phyloP scores from a whole-genome alignment of 2,329 filamentous ascomycete genomes.

The Neonectria coccinea region DNA sequence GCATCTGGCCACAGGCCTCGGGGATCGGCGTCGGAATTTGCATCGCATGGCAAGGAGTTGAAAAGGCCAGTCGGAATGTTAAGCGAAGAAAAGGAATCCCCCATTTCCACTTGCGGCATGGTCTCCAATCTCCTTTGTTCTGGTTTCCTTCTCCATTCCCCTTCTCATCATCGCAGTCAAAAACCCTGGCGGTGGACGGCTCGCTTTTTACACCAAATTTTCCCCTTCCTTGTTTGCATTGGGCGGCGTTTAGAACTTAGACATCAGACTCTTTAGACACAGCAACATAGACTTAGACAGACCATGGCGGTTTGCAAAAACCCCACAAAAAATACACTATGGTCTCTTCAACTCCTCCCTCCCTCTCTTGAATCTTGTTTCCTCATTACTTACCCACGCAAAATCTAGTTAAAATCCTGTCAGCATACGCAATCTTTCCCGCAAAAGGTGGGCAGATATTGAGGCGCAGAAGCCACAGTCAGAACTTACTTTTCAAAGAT shows the following conservation, averaged over 20 bases:
- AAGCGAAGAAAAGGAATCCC: conserved; percentile 10
- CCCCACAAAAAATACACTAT: conserved; percentile 17
- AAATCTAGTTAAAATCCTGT: conserved; percentile 51
- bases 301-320: conserved; percentile 18
- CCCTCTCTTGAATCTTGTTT: neutral
- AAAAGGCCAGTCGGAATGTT: conserved; percentile 17
- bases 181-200: conserved; percentile 34
- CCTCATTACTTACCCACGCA: conserved; percentile 58
- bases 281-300: conserved; percentile 9
- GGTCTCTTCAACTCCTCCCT: conserved; percentile 1
- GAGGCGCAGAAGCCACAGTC: conserved; percentile 16
- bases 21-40: conserved; percentile 19
- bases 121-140: conserved; percentile 23
- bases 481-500: conserved; percentile 92
- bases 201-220: conserved; percentile 17
- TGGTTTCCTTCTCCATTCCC: conserved; percentile 15
- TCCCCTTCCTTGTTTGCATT: conserved; percentile 27
- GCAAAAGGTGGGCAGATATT: conserved; percentile 18
- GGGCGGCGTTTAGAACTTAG: conserved; percentile 30
- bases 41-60: conserved; percentile 26
- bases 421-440: conserved; percentile 28
- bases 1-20: neutral
- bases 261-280: conserved; percentile 13
- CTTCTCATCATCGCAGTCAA: conserved; percentile 27
- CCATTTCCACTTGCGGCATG: conserved; percentile 12